Base-by-base conservation (phyloP, 331 rosid species). In the Acacia concinna region DNA sequence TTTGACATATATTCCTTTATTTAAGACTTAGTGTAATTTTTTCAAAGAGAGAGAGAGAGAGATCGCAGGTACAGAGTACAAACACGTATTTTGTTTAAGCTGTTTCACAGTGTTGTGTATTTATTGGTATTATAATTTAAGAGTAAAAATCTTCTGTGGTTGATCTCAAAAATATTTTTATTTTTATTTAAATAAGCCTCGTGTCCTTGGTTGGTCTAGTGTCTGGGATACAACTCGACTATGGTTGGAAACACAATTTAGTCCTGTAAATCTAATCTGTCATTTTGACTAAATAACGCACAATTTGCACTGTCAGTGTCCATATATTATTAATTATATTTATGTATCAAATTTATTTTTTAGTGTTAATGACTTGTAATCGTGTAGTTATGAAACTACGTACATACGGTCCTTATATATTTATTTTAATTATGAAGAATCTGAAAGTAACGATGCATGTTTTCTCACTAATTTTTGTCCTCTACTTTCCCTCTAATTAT, bases 151-250 rank as follows among this genome's bases (percentile, higher is more conserved):
- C 63, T 23, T 56, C 4, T 23, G 23, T 21, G 30, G 13, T 54
- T 21, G 30, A 54, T 54, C 4, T 54, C 5, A 54, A 54, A 32
- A 54, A n/a, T 75, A 25, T 21, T 21, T 77, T 65, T 56, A 25
- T 38, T 32, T 38, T 27, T 31, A 56, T 0, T 44, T 75, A 75
- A 52, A 85, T 70, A 57, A 31, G 77, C 28, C 41, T 57, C 38
- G 43, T 79, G 81, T 83, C 81, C 59, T 80, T 68, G 69, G 78
- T 49, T 80, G 83, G 74, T 77, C 75, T 81, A 51, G 35, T 73
- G 85, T 68, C 35, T 68, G 85, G 89, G 81, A 82, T 86, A 82
- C 84, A 82, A 65, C 54, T 75, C 68, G 83, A 71, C 81, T 65
- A 18, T 9, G 62, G 77, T 79, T 79, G 78, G 71, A 83, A 68